Conservation (phyloP, 1,139 yeast genomes). For the Entelexis paramagnoliae region DNA sequence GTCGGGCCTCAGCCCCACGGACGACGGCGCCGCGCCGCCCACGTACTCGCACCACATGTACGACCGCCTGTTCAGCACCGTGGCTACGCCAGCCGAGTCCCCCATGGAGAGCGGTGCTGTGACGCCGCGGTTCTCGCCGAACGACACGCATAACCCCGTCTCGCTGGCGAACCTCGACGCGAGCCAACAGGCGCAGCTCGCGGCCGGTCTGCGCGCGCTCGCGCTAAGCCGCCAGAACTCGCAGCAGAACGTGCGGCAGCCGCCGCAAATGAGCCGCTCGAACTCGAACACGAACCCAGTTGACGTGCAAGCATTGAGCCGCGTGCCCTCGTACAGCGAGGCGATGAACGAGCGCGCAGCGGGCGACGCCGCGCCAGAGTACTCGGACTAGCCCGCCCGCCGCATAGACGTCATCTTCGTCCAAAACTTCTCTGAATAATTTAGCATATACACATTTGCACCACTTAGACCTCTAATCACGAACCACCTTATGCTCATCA, state of each 20-base stretch:
- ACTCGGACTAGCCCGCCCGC: slow-evolving; percentile 20
- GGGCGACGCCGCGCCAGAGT: slow-evolving; percentile 29
- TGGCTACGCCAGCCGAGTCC: slow-evolving; percentile 37
- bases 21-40: slow-evolving; percentile 58
- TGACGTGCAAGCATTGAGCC: slow-evolving; percentile 42
- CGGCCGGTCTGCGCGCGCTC: slow-evolving; percentile 27
- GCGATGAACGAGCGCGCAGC: slow-evolving; percentile 38
- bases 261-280: slow-evolving; percentile 36
- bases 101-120: slow-evolving; percentile 46
- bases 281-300: slow-evolving; percentile 29
- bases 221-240: slow-evolving; percentile 25
- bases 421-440: neutral
- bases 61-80: slow-evolving; percentile 73
- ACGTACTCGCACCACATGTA: slow-evolving; percentile 74
- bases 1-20: neutral
- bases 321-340: slow-evolving; percentile 74
- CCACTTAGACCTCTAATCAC: neutral
- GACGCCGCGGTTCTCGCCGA: slow-evolving; percentile 27
- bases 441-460: slow-evolving; percentile 3
- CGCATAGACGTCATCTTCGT: neutral
- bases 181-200: slow-evolving; percentile 25
- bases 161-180: slow-evolving; percentile 29
- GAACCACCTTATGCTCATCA: neutral
- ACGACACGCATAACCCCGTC: slow-evolving; percentile 25
- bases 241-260: slow-evolving; percentile 27